Base-by-base conservation (phyloP, 164 flowering plant species). In the Saururus chinensis region DNA sequence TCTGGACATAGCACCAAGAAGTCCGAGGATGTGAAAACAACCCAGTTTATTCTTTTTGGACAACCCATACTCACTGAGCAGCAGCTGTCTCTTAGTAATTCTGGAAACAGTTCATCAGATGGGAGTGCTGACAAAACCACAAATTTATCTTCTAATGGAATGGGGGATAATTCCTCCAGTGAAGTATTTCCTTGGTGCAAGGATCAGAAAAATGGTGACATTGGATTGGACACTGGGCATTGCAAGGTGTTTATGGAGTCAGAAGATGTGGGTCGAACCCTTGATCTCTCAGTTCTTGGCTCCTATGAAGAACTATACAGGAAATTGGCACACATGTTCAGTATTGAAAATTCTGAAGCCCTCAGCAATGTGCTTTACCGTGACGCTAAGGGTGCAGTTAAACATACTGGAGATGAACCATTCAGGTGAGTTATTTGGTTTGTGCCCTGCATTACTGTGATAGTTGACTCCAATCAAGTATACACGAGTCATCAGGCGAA, bases 191-290 rank as follows among this genome's bases (percentile, higher is more conserved):
- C 75, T 19, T 75, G 77, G 74, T 66, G 70, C 66, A 70, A 65
- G 42, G 69, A 71, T 45, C 58, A 48, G 40, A 70, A 52, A 24
- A 41, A 66, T 9, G 41, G 68, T 40, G 81, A 77, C 60, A 66
- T 71, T 22, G 77, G 73, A 56, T 59, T 81, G 56, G 87, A 79
- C 42, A 75, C 77, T 23, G 84, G 84, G 64, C 86, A 76, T 45
- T 88, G 98, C 72, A 85, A 86, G 74, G 93, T 91, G 5, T 85
- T 83, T 66, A 59, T 85, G 85, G 96, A 88, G 40, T 80, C 86
- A 0, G 88, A 86, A 59, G 84, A 88, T 71, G 89, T 87, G 5
- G 96, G 98, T 14, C 75, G 88, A 53, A 80, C 88, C 17, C 87
- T 88, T 22, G 85, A 88, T 61, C 95, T 92, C 61, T 81, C 95